Evolutionary conservation across 371 early-diverging fungal species (phyloP), one percentile per base, ranked within the genome.

Genomic region (Lichtheimia ornata): DNA sequence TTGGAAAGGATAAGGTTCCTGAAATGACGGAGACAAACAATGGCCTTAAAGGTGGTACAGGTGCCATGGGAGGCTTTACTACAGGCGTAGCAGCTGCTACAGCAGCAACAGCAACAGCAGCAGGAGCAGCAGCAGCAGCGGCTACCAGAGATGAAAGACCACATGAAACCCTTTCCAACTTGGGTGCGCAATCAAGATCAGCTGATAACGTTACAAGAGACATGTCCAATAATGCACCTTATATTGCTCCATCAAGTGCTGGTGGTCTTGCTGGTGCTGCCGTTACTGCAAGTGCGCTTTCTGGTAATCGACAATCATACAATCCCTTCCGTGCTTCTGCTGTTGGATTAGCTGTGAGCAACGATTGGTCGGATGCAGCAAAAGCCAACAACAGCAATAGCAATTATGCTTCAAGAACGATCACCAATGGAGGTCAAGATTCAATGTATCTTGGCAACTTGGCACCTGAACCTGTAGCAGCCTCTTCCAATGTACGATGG

Each of bases 311-410:
- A 12, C 58, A 63, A 20, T 65, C 76, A 1, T 70, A 67, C 42
- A 77, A 77, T 50, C 77, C 77, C 3, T 77, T 74, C 57, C 64
- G 74, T 28, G 50, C 63, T 30, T 71, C 72, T 6, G 50, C 54
- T 13, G 51, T 64, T n/a, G 70, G 70, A 28, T n/a, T 70, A 17
- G 66, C 70, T 11, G 61, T 70, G 4, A 68, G 61, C 47, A 53
- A 61, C 28, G 58, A 65, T 18, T 61, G 52, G 24, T 35, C 25
- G 13, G 41, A 56, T 52, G 4, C 28, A 30, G 11, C 6, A 35
- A 35, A 35, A 11, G 20, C 14, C 43, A 15, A 40, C 41, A 30
- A 42, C 22, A 59, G 35, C 59, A 50, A 41, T 51, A 44, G n/a
- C 52, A 51, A 27, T 53, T 44, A 61, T 51, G 56, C 57, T n/a